Evolutionary conservation across 2,329 filamentous ascomycete species (phyloP), one percentile per base, ranked within the genome.

Genomic region (Fonsecaea pugnacius): DNA sequence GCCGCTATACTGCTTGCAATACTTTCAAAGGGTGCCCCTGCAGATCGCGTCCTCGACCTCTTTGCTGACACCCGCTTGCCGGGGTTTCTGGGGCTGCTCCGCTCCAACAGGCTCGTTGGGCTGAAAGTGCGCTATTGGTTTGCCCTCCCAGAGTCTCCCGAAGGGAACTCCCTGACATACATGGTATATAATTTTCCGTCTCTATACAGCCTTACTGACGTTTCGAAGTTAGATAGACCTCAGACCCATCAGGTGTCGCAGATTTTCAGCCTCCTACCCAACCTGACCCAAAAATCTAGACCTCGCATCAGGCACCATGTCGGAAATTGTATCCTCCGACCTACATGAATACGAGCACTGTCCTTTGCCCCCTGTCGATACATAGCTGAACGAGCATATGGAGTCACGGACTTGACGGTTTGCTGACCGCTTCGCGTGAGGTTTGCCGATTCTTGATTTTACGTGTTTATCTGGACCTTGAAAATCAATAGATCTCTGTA

Each of bases 31-130:
- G 57, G 18, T 65, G 66, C 66, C 66, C 66, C 66, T 67, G 66
- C 66, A 65, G 66, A 67, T 67, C 66, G 66, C 57, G 48, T 61
- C 56, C 24, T 58, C 30, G 50, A 51, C 55, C 60, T 64, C 52
- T n/a, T 57, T 48, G 60, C 40, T 62, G 61, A 60, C 64, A 58
- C 51, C 48, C 60, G 43, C 53, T 62, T 58, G 58, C 58, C 54
- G 46, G 63, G 63, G 58, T 32, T 38, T 40, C 27, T 38, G 43
- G 57, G 18, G 18, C 30, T 36, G 57, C 57, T 59, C 57, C 57
- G 57, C 57, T 59, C 32, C 57, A 18, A 32, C 33, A 50, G 57
- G 57, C 58, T 55, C 48, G 30, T 67, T 57, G 55, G 61, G 50
- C 58, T 64, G 43, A 14, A 52, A 64, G 52, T 56, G 62, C 62